These are phyloP conservation scores for Aspergillus vadensis DNA, from an alignment of 2,329 filamentous ascomycete genomes.

Conservation along the genomic window DNA sequence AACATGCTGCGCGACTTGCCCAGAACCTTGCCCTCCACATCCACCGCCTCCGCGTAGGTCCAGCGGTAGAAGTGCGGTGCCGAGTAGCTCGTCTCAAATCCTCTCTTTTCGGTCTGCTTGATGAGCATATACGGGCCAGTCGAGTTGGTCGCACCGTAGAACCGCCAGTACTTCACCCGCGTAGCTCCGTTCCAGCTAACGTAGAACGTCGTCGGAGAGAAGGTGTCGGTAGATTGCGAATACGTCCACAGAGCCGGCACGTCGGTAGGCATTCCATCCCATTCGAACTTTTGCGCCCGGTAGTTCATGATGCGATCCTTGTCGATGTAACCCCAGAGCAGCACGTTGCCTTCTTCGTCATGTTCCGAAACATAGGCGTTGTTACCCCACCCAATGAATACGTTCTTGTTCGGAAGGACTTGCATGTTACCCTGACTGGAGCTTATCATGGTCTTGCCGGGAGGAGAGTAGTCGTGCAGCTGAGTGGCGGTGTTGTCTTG, in stretches of 20 bases:
- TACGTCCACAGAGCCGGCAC: constrained; percentile 46
- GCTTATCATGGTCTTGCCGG: constrained; percentile 30
- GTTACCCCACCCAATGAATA: constrained; percentile 48
- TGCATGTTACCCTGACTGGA: constrained; percentile 46
- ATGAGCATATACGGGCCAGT: constrained; percentile 36
- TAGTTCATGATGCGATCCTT: constrained; percentile 44
- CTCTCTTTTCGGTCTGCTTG: constrained; percentile 33
- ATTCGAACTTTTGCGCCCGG: constrained; percentile 45
- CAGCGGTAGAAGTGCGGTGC: constrained; percentile 33
- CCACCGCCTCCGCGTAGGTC: constrained; percentile 41
- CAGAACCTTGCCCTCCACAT: constrained; percentile 33
- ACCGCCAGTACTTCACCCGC: constrained; percentile 38
- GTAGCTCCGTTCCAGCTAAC: constrained; percentile 48
- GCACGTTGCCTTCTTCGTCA: constrained; percentile 37
- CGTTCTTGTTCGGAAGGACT: constrained; percentile 39
- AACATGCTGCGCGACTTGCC: constrained; percentile 37
- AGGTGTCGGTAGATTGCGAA: constrained; percentile 29
- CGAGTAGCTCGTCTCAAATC: constrained; percentile 43
- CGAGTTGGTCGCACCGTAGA: constrained; percentile 36
- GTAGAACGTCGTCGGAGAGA: constrained; percentile 37
- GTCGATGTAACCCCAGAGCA: constrained; percentile 42
- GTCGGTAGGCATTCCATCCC: constrained; percentile 44
- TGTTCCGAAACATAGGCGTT: constrained; percentile 45
- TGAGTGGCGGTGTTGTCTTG: constrained; percentile 37
- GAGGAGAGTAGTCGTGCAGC: constrained; percentile 34